Evolutionary conservation across 371 early-diverging fungal species (phyloP), one percentile per base, ranked within the genome.

Genomic region (Homolaphlyctis polyrhiza): DNA sequence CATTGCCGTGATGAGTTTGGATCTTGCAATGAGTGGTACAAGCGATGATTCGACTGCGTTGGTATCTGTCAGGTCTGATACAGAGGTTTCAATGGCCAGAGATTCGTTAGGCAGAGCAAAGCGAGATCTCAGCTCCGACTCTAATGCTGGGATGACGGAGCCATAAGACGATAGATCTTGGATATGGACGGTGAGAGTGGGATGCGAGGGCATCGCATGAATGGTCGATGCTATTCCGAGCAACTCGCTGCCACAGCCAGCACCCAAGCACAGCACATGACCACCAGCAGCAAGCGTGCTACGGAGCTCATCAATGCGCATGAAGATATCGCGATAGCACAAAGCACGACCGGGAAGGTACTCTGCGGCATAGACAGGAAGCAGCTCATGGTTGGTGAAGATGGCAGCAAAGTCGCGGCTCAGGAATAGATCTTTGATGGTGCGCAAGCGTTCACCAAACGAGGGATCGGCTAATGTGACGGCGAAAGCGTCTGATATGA

Each of bases 181-280:
- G 35, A 55, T 14, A 39, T 69, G 75, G 18, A 75, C 21, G 25
- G 47, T 52, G 0, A 66, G 45, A n/a, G n/a, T n/a, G 1, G 34
- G 35, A 29, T 6, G 5, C 27, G 35, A 34, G 11, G 21, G 6
- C 50, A 63, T 49, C 6, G 48, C 48, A 32, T 82, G 71, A 79
- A 89, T 81, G 0, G 91, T 92, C 1, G 92, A 90, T 1, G 90
- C 79, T 33, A 95, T 80, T 1, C 90, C 92, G 5, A 89, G 80
- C 45, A 94, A 67, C 72, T 95, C 96, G 39, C 91, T 91, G 27
- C 94, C 94, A 2, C 89, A 85, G 0, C 96, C 96, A 1, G 92
- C 88, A 14, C 96, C 96, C 36, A 93, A 76, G 35, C 88, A 86
- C 33, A 73, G 14, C 54, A 62, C 27, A 76, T 81, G 1, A 43